Conservation (phyloP, 2,329 filamentous ascomycete species). For the Coniella lustricola region DNA sequence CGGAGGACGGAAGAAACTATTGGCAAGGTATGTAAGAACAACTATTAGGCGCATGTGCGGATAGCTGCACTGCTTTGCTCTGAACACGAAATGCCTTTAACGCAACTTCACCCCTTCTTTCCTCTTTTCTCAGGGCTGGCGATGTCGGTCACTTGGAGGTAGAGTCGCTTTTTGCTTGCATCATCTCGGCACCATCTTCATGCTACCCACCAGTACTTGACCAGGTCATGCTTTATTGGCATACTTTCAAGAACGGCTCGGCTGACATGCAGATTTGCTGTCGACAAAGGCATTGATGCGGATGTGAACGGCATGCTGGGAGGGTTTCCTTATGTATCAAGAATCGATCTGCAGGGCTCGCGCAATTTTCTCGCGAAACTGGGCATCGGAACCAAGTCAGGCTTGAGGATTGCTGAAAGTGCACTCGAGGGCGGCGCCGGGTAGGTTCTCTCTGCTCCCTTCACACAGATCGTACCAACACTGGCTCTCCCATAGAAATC, state of each 20-base stretch:
- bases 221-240: too few species aligned
- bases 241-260: background rate
- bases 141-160: too few species aligned
- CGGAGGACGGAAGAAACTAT: slow-evolving; percentile 34
- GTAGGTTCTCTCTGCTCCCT: slow-evolving; percentile 23
- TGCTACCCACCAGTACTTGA: background rate
- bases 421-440: slow-evolving; percentile 36
- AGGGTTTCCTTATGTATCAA: slow-evolving; percentile 57
- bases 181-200: too few species aligned
- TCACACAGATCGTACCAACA: background rate
- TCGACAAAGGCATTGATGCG: slow-evolving; percentile 26
- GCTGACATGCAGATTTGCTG: background rate
- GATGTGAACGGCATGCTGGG: slow-evolving; percentile 70
- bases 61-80: too few species aligned
- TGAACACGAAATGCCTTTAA: too few species aligned
- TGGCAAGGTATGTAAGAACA: slow-evolving; percentile 31
- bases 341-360: slow-evolving; percentile 64
- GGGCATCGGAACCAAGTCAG: slow-evolving; percentile 34
- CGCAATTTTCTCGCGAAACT: slow-evolving; percentile 66
- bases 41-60: too few species aligned
- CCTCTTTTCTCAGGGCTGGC: too few species aligned
- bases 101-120: background rate
- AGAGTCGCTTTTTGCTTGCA: too few species aligned
- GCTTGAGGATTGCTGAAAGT: slow-evolving; percentile 22
- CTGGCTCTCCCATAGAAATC: too few species aligned